A percentile compares a stretch with the other conserved stretches of the same genome.
Conservation (phyloP, 2,329 filamentous ascomycete genomes). For the Leptographium flavum region DNA sequence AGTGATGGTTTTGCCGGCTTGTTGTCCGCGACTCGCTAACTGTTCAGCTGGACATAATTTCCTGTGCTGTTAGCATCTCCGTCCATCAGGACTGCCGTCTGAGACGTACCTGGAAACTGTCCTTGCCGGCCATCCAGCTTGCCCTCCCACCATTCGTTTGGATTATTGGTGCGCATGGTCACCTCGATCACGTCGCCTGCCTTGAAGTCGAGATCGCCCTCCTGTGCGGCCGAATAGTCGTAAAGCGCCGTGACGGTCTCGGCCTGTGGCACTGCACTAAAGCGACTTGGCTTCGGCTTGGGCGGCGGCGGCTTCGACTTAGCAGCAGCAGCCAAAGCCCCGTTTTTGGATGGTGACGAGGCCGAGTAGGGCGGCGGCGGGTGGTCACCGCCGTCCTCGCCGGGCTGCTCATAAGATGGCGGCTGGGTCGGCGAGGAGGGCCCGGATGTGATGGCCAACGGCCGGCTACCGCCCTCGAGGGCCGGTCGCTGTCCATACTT, state of each 20-base stretch:
- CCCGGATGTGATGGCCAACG: conserved; percentile 37
- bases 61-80: conserved; percentile 14
- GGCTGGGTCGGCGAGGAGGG: conserved; percentile 16
- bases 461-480: conserved; percentile 32
- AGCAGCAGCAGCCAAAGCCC: too few relatives aligned
- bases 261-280: conserved; percentile 40
- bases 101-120: conserved; percentile 83
- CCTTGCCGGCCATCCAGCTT: conserved; percentile 66
- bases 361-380: conserved; percentile 61
- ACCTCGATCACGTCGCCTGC: conserved; percentile 88
- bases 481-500: conserved; percentile 27
- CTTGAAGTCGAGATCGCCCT: conserved; percentile 82
- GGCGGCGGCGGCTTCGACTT: conserved; percentile 65
- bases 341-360: not conserved
- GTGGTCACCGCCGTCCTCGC: conserved; percentile 35
- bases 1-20: not conserved
- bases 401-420: conserved; percentile 16
- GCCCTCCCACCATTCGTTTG: conserved; percentile 96
- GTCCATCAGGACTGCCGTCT: not conserved
- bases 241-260: conserved; percentile 87
- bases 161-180: conserved; percentile 64
- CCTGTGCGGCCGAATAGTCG: conserved; percentile 90
- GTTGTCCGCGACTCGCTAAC: conserved; percentile 5
- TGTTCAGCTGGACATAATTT: conserved; percentile 32
- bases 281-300: conserved; percentile 62